Evolutionary conservation across 306 rosid genomes (phyloP).

Genomic region (Glycine soja): DNA sequence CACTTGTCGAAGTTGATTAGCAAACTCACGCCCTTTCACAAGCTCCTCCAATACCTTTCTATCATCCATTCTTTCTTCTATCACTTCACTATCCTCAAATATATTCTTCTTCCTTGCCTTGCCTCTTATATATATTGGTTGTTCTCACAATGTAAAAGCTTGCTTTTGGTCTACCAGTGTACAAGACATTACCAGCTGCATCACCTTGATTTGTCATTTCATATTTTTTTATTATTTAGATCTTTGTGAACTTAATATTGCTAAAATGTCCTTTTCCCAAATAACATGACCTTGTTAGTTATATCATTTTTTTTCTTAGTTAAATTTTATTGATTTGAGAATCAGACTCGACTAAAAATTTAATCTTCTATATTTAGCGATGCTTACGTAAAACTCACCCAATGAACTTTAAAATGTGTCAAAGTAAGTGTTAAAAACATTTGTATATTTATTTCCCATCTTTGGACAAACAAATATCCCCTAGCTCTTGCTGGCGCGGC

Average conservation of each 20-base stretch:
- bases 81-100: background rate
- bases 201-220: background rate
- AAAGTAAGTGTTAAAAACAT: too few relatives aligned
- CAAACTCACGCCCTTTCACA: slow-evolving; percentile 53
- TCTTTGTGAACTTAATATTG: background rate
- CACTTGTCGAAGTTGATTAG: slow-evolving; percentile 43
- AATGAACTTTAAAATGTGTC: background rate
- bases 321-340: background rate
- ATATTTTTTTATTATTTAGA: background rate
- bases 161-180: background rate
- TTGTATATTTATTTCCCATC: too few relatives aligned
- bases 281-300: background rate
- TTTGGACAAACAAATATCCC: too few relatives aligned
- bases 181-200: background rate
- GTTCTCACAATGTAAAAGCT: background rate
- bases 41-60: slow-evolving; percentile 51
- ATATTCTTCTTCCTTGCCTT: background rate
- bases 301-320: background rate
- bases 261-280: background rate
- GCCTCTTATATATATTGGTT: background rate
- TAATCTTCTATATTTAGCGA: background rate
- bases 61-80: background rate
- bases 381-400: background rate
- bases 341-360: background rate
- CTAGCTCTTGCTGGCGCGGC: too few relatives aligned